Evolutionary conservation across 1,284 basidiomycete genomes (phyloP).

Genomic region (Ceratobasidium sp.): DNA sequence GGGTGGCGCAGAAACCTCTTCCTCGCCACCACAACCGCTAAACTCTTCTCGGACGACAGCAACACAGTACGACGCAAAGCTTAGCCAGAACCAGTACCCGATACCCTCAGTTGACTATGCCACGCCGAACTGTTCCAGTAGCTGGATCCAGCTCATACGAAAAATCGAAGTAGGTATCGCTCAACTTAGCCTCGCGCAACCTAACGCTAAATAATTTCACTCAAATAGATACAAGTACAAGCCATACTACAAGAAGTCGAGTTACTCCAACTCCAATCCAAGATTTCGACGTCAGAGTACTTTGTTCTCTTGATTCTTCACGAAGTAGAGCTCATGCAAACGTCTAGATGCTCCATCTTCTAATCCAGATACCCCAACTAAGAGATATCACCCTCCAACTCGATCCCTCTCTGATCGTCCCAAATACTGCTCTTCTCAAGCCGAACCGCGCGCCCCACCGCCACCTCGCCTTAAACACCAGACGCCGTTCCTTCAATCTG

Average conservation of each 20-base stretch:
- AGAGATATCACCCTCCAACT: not conserved
- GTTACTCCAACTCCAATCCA: not conserved
- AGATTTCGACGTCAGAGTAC: not conserved
- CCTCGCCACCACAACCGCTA: slow-evolving; percentile 3
- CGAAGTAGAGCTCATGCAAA: not conserved
- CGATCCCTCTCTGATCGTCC: not conserved
- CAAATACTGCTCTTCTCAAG: not conserved
- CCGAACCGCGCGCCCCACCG: not conserved
- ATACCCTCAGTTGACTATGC: not conserved
- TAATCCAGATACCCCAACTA: not conserved
- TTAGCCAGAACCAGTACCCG: not conserved
- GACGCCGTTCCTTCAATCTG: not conserved
- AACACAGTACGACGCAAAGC: not conserved
- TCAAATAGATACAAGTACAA: slow-evolving; percentile 15
- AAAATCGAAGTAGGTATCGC: not conserved
- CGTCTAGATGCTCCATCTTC: slow-evolving; percentile 4
- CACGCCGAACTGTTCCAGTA: not conserved
- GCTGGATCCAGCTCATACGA: not conserved
- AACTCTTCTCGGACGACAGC: not conserved
- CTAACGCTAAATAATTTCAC: not conserved
- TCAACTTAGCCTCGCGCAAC: not conserved
- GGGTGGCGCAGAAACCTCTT: not conserved
- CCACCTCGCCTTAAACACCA: not conserved
- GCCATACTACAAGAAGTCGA: slow-evolving; percentile 16
- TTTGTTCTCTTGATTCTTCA: not conserved